Percentiles rank a stretch among this genome's conserved stretches.
Evolutionary conservation across 345 rosid species (phyloP).

Genomic region (Carallia pectinifolia): DNA sequence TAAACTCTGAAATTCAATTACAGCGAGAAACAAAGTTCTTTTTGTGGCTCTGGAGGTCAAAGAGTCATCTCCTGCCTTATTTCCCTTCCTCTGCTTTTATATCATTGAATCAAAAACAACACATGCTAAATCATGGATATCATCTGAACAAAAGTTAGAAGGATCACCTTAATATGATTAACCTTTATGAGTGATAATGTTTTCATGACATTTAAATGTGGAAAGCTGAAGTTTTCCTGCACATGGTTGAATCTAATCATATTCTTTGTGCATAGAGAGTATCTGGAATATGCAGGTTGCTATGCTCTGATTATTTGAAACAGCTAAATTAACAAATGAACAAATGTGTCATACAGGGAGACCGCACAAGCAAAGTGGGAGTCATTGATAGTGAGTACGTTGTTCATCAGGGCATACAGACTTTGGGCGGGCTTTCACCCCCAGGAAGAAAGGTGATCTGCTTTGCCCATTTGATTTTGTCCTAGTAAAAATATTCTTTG

Average conservation of each 20-base stretch:
- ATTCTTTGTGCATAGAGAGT: too few species aligned
- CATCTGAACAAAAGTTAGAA: too few species aligned
- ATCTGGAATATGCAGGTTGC: too few species aligned
- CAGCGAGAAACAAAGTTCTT: too few species aligned
- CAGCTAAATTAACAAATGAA: not conserved
- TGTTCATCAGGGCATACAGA: constrained; percentile 85
- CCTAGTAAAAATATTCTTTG: not conserved
- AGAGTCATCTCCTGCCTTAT: not conserved
- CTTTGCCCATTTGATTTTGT: not conserved
- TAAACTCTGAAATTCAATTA: not conserved
- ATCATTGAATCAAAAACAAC: too few species aligned
- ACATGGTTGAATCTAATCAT: too few species aligned
- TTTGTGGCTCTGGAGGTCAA: not conserved
- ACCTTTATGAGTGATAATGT: too few species aligned
- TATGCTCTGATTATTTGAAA: not conserved
- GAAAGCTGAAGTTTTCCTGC: too few species aligned
- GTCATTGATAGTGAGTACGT: constrained; percentile 86
- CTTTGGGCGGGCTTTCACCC: constrained; percentile 65
- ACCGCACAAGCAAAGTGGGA: constrained; percentile 84
- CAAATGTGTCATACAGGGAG: constrained; percentile 52
- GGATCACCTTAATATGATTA: too few species aligned
- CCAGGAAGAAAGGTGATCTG: constrained; percentile 27
- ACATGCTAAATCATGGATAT: too few species aligned
- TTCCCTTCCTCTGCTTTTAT: too few species aligned
- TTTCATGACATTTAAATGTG: too few species aligned